phyloP scores from a whole-genome alignment of 768 basidiomycete genomes.

The Mycena sanguinolenta region DNA sequence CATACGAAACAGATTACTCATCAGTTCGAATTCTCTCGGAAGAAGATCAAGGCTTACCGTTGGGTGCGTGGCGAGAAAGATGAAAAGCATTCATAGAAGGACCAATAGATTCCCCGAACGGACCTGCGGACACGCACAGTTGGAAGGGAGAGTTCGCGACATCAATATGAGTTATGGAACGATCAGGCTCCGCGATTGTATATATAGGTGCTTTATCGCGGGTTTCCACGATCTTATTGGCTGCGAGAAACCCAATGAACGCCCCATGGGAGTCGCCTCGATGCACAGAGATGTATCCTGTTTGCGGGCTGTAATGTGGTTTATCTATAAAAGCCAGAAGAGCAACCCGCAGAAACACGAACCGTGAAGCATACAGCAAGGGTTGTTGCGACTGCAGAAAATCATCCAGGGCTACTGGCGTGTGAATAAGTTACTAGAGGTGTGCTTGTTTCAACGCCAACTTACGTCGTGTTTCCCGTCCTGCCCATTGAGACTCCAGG shows the following conservation, averaged over 20 bases:
- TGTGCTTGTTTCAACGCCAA: too few relatives aligned
- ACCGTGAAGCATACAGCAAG: not conserved
- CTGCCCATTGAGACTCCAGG: conserved; percentile 18
- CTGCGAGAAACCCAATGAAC: conserved; percentile 34
- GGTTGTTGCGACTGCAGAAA: not conserved
- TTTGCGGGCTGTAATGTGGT: conserved; percentile 5
- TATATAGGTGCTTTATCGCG: conserved; percentile 28
- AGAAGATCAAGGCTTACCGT: not conserved
- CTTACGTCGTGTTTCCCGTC: not conserved
- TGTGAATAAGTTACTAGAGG: not conserved
- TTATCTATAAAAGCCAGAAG: not conserved
- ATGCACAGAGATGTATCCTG: conserved; percentile 37
- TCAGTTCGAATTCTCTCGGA: not conserved
- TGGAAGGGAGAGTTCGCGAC: conserved; percentile 16
- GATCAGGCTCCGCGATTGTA: conserved; percentile 21
- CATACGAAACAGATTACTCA: not conserved
- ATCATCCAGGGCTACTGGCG: not conserved
- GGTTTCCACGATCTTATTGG: conserved; percentile 25
- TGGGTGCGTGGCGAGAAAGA: conserved; percentile 6
- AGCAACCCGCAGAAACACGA: not conserved
- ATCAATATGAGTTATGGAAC: conserved; percentile 30
- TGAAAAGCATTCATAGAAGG: conserved; percentile 14
- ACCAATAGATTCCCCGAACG: conserved; percentile 20
- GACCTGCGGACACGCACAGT: conserved; percentile 22
- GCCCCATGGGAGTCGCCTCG: conserved; percentile 21